Percentiles rank a stretch among this genome's conserved stretches.
phyloP scores from a whole-genome alignment of 1,284 basidiomycete species.

The Xanthoconium separans region DNA sequence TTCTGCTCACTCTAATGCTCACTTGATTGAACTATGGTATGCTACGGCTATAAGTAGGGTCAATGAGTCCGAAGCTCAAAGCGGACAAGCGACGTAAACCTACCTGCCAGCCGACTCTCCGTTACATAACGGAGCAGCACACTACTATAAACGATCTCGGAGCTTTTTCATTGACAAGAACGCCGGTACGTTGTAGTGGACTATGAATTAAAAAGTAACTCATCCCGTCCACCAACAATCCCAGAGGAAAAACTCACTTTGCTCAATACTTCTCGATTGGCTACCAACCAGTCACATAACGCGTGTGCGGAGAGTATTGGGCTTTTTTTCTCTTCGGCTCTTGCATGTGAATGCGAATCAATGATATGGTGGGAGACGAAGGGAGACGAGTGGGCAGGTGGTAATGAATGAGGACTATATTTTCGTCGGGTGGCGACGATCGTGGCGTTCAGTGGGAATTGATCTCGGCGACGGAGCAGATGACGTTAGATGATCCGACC shows the following conservation, averaged over 20 bases:
- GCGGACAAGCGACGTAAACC: background rate
- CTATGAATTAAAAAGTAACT: too few species aligned
- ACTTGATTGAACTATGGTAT: too few species aligned
- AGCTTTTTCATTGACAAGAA: conserved; percentile 28
- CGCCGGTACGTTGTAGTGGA: background rate
- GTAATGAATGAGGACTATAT: too few species aligned
- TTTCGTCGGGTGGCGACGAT: background rate
- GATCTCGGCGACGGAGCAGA: background rate
- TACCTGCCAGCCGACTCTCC: conserved; percentile 16
- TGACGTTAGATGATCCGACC: background rate
- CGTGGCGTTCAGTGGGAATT: background rate
- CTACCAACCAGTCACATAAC: conserved; percentile 15
- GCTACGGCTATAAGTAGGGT: background rate
- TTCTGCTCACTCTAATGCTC: too few species aligned
- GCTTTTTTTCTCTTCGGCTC: conserved; percentile 27
- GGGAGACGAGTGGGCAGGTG: background rate
- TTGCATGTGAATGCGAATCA: conserved; percentile 20
- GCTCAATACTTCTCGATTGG: conserved; percentile 14
- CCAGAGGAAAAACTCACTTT: background rate
- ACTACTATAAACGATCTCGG: conserved; percentile 21
- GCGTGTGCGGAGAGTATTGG: conserved; percentile 26
- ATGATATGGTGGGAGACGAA: background rate
- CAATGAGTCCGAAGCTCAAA: background rate
- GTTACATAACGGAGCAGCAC: conserved; percentile 9
- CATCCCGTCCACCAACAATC: too few species aligned